phyloP scores from a whole-genome alignment of 805 yeast species.

The Lachancea waltii region DNA sequence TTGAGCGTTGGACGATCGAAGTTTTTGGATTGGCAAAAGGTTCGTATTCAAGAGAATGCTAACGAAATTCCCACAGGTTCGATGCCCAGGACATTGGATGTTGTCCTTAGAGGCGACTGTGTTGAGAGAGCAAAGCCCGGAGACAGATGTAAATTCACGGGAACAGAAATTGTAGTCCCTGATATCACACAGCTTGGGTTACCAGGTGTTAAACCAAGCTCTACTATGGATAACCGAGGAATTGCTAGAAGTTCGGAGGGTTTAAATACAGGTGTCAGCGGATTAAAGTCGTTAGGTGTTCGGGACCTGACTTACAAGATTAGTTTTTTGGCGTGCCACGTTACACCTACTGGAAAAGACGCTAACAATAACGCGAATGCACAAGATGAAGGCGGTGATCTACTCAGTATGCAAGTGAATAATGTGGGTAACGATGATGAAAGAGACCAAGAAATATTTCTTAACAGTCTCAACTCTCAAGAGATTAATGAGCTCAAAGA shows the following conservation, averaged over 20 bases:
- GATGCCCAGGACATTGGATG: slow-evolving; percentile 95
- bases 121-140: slow-evolving; percentile 98
- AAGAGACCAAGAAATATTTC: slow-evolving; percentile 72
- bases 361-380: slow-evolving; percentile 14
- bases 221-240: slow-evolving; percentile 59
- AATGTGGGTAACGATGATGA: slow-evolving; percentile 40
- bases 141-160: slow-evolving; percentile 88
- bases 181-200: slow-evolving; percentile 89
- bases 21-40: slow-evolving; percentile 94
- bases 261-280: slow-evolving; percentile 78
- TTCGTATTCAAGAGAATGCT: slow-evolving; percentile 93
- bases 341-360: slow-evolving; percentile 48
- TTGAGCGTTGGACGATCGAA: slow-evolving; percentile 76
- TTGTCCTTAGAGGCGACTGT: slow-evolving; percentile 84
- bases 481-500: slow-evolving; percentile 80
- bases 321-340: slow-evolving; percentile 90
- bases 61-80: slow-evolving; percentile 96
- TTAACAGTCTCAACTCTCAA: slow-evolving; percentile 68
- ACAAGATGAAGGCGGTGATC: slow-evolving; percentile 16
- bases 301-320: slow-evolving; percentile 88
- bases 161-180: slow-evolving; percentile 91
- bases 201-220: slow-evolving; percentile 89
- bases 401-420: slow-evolving; percentile 20
- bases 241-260: slow-evolving; percentile 48
- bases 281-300: slow-evolving; percentile 84